A percentile compares a stretch with the other conserved stretches of the same genome.
These are phyloP conservation scores for Coemansia sp. DNA, from an alignment of 192 early-diverging fungal genomes.

Conservation along the genomic window DNA sequence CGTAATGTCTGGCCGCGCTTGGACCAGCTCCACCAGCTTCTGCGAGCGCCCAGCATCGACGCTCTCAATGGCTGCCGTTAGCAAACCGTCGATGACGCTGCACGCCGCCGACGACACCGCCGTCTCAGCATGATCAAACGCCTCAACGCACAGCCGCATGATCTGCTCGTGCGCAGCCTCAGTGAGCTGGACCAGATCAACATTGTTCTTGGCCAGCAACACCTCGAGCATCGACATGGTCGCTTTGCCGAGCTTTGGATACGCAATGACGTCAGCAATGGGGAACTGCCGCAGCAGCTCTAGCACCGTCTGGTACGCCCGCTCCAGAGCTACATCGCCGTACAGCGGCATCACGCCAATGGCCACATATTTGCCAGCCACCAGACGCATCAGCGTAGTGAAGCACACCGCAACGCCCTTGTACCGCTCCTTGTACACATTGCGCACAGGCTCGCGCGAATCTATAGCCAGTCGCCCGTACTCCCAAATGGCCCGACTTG, in stretches of 20 bases:
- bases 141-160: conserved; percentile 73
- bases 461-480: conserved; percentile 56
- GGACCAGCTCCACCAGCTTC: conserved; percentile 29
- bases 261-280: conserved; percentile 70
- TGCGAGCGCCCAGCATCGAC: conserved; percentile 17
- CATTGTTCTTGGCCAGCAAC: conserved; percentile 66
- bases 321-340: conserved; percentile 73
- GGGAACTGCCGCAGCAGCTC: conserved; percentile 73
- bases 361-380: conserved; percentile 82
- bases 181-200: conserved; percentile 60
- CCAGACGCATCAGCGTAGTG: conserved; percentile 63
- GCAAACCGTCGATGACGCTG: conserved; percentile 70
- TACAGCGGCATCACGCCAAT: conserved; percentile 92
- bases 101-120: conserved; percentile 63
- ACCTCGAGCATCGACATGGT: conserved; percentile 70
- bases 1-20: conserved; percentile 60
- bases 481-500: conserved; percentile 62
- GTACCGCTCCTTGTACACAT: conserved; percentile 61
- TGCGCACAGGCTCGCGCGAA: conserved; percentile 20
- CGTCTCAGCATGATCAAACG: conserved; percentile 62
- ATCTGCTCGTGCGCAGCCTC: conserved; percentile 66
- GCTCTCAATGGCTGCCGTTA: conserved; percentile 65
- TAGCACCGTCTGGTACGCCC: conserved; percentile 63
- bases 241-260: conserved; percentile 54
- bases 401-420: conserved; percentile 81